phyloP scores from a whole-genome alignment of 176 grass and related monocot genomes.

The Stipa capillata region DNA sequence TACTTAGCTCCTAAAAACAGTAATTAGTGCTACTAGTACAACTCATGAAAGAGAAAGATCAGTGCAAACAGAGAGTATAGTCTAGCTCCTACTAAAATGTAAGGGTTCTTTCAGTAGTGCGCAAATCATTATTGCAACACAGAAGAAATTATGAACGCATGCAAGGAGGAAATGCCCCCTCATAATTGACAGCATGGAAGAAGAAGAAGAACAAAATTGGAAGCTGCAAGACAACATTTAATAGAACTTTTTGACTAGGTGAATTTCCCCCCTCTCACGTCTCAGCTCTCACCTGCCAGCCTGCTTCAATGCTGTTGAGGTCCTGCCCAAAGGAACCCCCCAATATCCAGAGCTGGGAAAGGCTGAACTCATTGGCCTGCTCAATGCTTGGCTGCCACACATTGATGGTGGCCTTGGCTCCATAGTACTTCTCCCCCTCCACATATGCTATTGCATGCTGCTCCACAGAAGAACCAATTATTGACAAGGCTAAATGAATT shows the following conservation, averaged over 20 bases:
- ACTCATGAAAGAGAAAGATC: neutral
- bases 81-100: constrained; percentile 18
- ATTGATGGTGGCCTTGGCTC: constrained; percentile 87
- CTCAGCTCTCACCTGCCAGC: constrained; percentile 73
- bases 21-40: neutral
- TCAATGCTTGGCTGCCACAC: constrained; percentile 88
- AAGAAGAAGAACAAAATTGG: constrained; percentile 33
- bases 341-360: constrained; percentile 87
- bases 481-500: neutral
- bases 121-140: constrained; percentile 31
- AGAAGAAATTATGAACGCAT: constrained; percentile 27
- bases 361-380: constrained; percentile 74
- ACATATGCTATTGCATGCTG: constrained; percentile 89
- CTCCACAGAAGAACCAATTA: neutral
- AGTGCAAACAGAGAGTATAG: neutral
- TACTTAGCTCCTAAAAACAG: constrained; percentile 21
- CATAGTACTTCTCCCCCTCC: constrained; percentile 77
- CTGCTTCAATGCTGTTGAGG: constrained; percentile 90
- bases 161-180: constrained; percentile 16
- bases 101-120: constrained; percentile 16
- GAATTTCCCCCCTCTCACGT: neutral
- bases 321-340: constrained; percentile 80
- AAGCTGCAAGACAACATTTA: constrained; percentile 39
- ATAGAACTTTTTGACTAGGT: constrained; percentile 33
- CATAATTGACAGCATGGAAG: constrained; percentile 24